Evolutionary conservation across 106 monocot genomes (phyloP), one percentile per base, ranked within the genome.

Genomic region (Ottelia alismoides): DNA sequence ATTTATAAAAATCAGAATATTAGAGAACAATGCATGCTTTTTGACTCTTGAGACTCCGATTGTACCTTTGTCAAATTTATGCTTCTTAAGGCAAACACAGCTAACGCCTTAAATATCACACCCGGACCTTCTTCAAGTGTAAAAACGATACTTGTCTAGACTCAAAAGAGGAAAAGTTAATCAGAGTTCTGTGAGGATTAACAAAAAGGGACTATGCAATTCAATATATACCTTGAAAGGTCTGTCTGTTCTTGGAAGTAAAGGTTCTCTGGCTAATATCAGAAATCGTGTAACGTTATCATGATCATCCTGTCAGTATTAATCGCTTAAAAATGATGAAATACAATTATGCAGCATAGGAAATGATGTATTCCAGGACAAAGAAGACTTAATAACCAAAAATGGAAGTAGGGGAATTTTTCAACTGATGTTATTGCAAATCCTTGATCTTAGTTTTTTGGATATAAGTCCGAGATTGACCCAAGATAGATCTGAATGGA

Each of bases 111-210:
- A 44, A 84, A 90, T 30, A 90, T 30, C 24, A 84, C 66, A 30
- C 77, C 89, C 1, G 89, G 77, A 35, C 89, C 89, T 67, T 90
- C 89, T 72, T 84, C 84, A 68, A 90, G 72, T 63, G 80, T 72
- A 57, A 90, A 84, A 11, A 84, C 84, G 52, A 90, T 74, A 55
- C 89, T 90, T 20, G 83, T 83, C 89, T 83, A 64, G 20, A 53
- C 58, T 25, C 21, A 31, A 23, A 27, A 52, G 30, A 4, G 7
- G 40, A 25, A 27, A 17, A 19, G 43, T 0, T 1, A 5, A 24
- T 17, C 28, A 49, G 16, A 21, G 51, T 30, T 25, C 2, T 18
- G 51, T 17, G 12, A 28, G 9, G 6, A 5, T 10, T 45, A 27
- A 14, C 2, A 44, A 19, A 3, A 20, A n/a, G 3, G 14, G 27